These are phyloP conservation scores for Zangia roseola DNA, from an alignment of 768 basidiomycete genomes.

Conservation along the genomic window DNA sequence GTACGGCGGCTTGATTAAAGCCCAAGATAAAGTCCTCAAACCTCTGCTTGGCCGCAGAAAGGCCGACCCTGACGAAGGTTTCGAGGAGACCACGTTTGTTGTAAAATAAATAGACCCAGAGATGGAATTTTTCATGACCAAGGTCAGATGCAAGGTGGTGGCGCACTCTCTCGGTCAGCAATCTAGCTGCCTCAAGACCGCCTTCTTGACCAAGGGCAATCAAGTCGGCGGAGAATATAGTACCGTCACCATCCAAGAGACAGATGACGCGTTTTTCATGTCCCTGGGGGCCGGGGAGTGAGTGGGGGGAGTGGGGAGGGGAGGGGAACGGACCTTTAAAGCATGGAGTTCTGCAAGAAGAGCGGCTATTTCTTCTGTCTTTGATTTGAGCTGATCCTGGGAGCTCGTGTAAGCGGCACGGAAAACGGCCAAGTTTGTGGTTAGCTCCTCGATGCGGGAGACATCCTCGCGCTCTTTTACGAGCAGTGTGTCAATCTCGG, in stretches of 20 bases:
- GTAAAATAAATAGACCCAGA: slow-evolving; percentile 62
- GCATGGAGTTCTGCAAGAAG: slow-evolving; percentile 28
- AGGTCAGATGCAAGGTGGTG: slow-evolving; percentile 19
- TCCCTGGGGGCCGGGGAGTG: slow-evolving; percentile 7
- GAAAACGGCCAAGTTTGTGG: slow-evolving; percentile 26
- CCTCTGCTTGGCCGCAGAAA: slow-evolving; percentile 35
- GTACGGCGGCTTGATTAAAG: slow-evolving; percentile 67
- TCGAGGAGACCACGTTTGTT: slow-evolving; percentile 62
- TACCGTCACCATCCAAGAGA: slow-evolving; percentile 63
- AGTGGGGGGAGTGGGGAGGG: background rate
- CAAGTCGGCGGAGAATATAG: slow-evolving; percentile 56
- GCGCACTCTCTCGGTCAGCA: slow-evolving; percentile 37
- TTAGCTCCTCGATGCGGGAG: slow-evolving; percentile 21
- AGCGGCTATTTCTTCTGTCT: slow-evolving; percentile 2
- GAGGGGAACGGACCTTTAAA: slow-evolving; percentile 21
- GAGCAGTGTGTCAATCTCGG: slow-evolving; percentile 30
- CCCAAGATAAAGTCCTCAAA: slow-evolving; percentile 68
- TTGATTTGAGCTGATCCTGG: slow-evolving; percentile 20
- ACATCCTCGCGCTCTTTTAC: slow-evolving; percentile 22
- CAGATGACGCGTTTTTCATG: slow-evolving; percentile 39
- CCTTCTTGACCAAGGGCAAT: slow-evolving; percentile 56
- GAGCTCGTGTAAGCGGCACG: slow-evolving; percentile 26
- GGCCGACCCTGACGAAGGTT: slow-evolving; percentile 39
- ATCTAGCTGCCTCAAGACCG: slow-evolving; percentile 54
- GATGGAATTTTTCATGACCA: slow-evolving; percentile 37